A percentile compares a stretch with the other conserved stretches of the same genome.
These are phyloP conservation scores for Alternaria burnsii DNA, from an alignment of 2,329 filamentous ascomycete species.

Conservation along the genomic window DNA sequence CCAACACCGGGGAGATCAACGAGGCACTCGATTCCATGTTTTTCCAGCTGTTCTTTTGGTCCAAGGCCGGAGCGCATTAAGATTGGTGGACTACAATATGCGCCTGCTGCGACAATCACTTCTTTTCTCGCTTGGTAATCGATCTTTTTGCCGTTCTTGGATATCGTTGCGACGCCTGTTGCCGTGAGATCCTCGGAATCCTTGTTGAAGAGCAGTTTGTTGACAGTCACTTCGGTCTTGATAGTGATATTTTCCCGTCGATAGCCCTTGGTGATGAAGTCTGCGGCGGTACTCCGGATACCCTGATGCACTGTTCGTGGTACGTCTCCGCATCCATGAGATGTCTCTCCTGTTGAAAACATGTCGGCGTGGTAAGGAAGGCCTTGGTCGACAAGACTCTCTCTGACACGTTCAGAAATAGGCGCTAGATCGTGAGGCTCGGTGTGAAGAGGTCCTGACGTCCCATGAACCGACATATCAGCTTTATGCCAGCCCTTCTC, in stretches of 20 bases:
- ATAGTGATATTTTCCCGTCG: constrained; percentile 49
- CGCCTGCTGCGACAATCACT: constrained; percentile 45
- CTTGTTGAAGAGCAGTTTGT: constrained; percentile 59
- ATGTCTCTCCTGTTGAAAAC: constrained; percentile 59
- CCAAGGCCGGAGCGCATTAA: constrained; percentile 66
- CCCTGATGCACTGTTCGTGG: constrained; percentile 44
- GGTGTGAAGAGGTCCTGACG: constrained; percentile 61
- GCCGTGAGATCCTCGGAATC: constrained; percentile 53
- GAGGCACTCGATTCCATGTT: constrained; percentile 61
- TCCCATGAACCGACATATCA: constrained; percentile 56
- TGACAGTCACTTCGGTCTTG: constrained; percentile 42
- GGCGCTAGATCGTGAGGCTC: constrained; percentile 67
- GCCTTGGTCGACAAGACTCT: constrained; percentile 65
- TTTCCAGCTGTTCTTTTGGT: constrained; percentile 60
- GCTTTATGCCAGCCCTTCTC: constrained; percentile 66
- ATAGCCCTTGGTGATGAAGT: constrained; percentile 55
- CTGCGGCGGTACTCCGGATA: constrained; percentile 38
- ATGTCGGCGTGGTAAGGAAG: constrained; percentile 66
- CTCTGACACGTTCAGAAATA: constrained; percentile 63
- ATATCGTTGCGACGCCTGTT: constrained; percentile 56
- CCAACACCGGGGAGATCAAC: constrained; percentile 69
- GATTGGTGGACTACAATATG: constrained; percentile 49
- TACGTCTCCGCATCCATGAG: constrained; percentile 45
- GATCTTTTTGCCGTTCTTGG: constrained; percentile 51
- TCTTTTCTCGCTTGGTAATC: constrained; percentile 48